Base-by-base conservation (phyloP, 208 protist species). In the Leishmania amazonensis region DNA sequence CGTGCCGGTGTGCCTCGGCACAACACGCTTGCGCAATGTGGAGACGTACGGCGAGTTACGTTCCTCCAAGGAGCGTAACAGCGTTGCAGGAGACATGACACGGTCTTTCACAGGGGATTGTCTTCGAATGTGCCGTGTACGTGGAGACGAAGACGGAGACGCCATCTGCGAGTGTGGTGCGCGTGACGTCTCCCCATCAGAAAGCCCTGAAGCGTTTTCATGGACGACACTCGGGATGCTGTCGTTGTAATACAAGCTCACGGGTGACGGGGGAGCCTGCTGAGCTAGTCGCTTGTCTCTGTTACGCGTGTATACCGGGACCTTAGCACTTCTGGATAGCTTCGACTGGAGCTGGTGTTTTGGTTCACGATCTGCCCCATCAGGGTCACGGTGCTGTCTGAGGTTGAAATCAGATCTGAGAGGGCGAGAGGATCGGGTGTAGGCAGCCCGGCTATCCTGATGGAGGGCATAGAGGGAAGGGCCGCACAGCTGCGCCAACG, bases 1-100 rank as follows among this genome's bases (percentile, higher is more conserved):
- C 24, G 65, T 67, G 31, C 81, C 81, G 68, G 81, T 84, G 57
- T 84, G 81, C 19, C 81, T 67, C 58, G 81, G 81, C 51, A 73
- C 24, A 35, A 86, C 72, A 15, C 51, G 31, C 49, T 83, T 85
- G 60, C 65, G 53, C 8, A 81, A 11, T 17, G 78, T 87, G 31
- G 79, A 67, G 24, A 47, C 70, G 67, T 78, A 79, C 6, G 67
- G 62, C n/a, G 74, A 74, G 35, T 82, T 49, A 38, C 75, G 67
- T 21, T 42, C 75, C 53, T 80, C 68, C 58, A 80, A 58, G 19
- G 49, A 75, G 24, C 40, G 51, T 49, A 79, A 31, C 1, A 76
- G 57, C n/a, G n/a, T 54, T 9, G 64, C 75, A 24, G 81, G 70
- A n/a, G 81, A 73, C 6, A 80, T 45, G 28, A 49, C 53, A n/a